Percentiles rank a stretch among this genome's conserved stretches.
phyloP scores from a whole-genome alignment of 108 stramenopile genomes.

The Pseudonitzschia pungens region DNA sequence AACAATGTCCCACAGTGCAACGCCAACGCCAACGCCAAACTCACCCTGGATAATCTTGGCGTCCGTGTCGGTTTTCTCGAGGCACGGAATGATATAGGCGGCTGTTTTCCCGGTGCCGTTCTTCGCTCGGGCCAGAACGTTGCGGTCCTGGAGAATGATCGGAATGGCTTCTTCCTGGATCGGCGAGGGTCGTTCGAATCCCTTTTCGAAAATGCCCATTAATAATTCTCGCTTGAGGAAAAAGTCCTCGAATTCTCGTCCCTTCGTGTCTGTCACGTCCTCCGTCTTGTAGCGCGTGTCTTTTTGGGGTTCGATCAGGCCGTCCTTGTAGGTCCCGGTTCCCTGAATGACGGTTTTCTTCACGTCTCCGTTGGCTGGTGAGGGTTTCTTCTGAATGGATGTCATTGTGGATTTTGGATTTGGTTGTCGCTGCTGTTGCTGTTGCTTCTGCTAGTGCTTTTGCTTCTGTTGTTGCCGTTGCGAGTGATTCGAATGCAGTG shows the following conservation, averaged over 20 bases:
- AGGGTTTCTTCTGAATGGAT: constrained; percentile 29
- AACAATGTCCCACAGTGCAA: too few relatives aligned
- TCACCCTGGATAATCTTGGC: constrained; percentile 82
- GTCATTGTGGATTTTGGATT: constrained; percentile 14
- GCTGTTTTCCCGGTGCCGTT: constrained; percentile 99
- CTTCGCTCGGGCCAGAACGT: constrained; percentile 96
- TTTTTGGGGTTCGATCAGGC: constrained; percentile 76
- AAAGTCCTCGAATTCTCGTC: constrained; percentile 98
- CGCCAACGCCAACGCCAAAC: too few relatives aligned
- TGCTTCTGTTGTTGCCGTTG: background rate
- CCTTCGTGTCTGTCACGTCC: constrained; percentile 95
- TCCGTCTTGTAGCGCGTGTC: constrained; percentile 92
- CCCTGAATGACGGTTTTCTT: constrained; percentile 45
- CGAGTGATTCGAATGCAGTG: too few relatives aligned
- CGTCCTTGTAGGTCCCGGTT: constrained; percentile 82
- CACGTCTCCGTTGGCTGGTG: constrained; percentile 20
- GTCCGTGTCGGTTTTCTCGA: constrained; percentile 94
- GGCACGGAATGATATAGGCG: constrained; percentile 98
- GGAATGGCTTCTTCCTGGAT: constrained; percentile 99
- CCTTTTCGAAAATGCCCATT: constrained; percentile 99
- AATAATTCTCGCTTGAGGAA: constrained; percentile 94
- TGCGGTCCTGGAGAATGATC: constrained; percentile 93
- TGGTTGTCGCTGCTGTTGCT: constrained; percentile 2
- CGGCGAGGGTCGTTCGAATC: constrained; percentile 97
- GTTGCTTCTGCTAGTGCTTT: background rate